Base-by-base conservation (phyloP, 306 rosid genomes). In the Datisca glomerata region DNA sequence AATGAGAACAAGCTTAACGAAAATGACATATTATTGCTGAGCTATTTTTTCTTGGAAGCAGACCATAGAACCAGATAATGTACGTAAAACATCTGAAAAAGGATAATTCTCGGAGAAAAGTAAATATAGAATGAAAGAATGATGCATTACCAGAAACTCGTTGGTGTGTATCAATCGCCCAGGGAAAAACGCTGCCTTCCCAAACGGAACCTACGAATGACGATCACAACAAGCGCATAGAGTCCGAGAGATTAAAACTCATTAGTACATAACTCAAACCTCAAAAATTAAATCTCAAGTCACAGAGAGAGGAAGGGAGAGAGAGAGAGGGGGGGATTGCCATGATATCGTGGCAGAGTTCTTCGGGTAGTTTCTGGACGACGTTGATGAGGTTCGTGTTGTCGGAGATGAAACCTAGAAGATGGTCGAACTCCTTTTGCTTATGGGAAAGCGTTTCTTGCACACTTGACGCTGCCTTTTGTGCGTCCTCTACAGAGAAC, bases 141-240 rank as follows among this genome's bases (percentile, higher is more conserved):
- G 31, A 16, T 21, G 18, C 59, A 9, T 45, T 20, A 86, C 94
- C 89, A 79, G 52, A 45, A 87, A 74, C 59, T 87, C 94, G 15
- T 87, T 87, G 59, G 97, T 83, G 61, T 87, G 97, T 45, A 83
- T 63, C 74, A 83, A 63, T 36, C 93, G 80, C 31, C 97, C 97
- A 0, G 97, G 97, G 54, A 87, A 87, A 37, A 87, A 87, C 9
- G 97, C 94, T 3, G 89, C 93, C 56, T 87, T 79, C 4, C 97
- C 97, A 70, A 87, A 79, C 14, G 97, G 97, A 41, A 82, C 96
- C 96, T 86, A 49, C 16, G 43, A 16, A 12, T 17, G 25, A 21
- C 14, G 10, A 38, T 12, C 45, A 36, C 31, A 33, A 5, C 14
- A 6, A 37, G 29, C 19, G 29, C 22, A 10, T 22, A 54, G 15